Conservation (phyloP, 2,329 filamentous ascomycete genomes). For the Diaporthe longicolla region DNA sequence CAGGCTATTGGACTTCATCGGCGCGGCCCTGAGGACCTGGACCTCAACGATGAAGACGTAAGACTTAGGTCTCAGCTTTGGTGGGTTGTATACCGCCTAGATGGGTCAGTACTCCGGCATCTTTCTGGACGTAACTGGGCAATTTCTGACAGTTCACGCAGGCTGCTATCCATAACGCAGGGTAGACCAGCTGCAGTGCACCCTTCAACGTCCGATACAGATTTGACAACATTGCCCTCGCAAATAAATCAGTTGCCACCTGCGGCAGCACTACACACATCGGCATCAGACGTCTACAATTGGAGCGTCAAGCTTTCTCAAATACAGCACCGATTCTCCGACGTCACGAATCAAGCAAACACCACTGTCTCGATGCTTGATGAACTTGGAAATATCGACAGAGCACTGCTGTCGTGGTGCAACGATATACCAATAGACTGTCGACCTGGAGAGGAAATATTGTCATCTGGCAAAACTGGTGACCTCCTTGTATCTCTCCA, state of each 20-base stretch:
- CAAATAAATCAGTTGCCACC: background rate
- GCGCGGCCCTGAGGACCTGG: background rate
- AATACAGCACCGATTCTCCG: slow-evolving; percentile 11
- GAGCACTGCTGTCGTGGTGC: background rate
- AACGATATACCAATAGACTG: slow-evolving; percentile 8
- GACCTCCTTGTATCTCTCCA: background rate
- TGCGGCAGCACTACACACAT: background rate
- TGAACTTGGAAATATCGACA: slow-evolving; percentile 9
- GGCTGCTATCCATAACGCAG: background rate
- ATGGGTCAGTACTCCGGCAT: background rate
- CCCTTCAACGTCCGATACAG: background rate
- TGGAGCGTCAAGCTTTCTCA: background rate
- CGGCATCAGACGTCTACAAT: background rate
- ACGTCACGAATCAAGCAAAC: background rate
- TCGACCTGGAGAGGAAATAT: slow-evolving; percentile 3
- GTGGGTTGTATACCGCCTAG: background rate
- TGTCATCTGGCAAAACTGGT: background rate
- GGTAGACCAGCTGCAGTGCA: background rate
- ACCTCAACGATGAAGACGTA: background rate
- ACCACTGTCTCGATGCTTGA: background rate
- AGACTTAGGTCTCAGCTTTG: background rate
- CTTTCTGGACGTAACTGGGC: fast-evolving
- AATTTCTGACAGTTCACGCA: background rate
- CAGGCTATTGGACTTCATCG: slow-evolving; percentile 7
- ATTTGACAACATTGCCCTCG: background rate